Evolutionary conservation across 2,329 filamentous ascomycete species (phyloP).

Genomic region (Ceratocystis alfenasii): DNA sequence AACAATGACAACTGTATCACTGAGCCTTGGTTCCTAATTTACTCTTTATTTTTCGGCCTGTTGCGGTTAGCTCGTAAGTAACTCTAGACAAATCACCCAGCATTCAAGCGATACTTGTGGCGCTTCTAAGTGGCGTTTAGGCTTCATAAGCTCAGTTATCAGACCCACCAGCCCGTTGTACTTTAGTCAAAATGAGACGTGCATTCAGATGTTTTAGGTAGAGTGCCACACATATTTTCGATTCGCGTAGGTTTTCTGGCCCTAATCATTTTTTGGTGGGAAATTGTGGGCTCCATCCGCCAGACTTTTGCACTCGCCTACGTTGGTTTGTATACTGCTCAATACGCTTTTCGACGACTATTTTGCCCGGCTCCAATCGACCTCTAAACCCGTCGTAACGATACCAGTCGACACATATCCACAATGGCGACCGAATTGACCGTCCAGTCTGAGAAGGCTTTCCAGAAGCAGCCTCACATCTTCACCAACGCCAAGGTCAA

Average conservation of each 20-base stretch:
- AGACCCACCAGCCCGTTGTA: slow-evolving; percentile 8
- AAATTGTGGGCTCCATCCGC: slow-evolving; percentile 22
- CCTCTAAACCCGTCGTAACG: slow-evolving; percentile 21
- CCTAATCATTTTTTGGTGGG: slow-evolving; percentile 22
- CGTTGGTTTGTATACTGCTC: slow-evolving; percentile 16
- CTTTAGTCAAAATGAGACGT: background rate
- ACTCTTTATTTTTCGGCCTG: too few species aligned
- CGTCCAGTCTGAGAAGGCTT: slow-evolving; percentile 99
- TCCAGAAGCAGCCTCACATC: slow-evolving; percentile 99
- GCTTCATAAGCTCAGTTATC: background rate
- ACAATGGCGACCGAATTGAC: slow-evolving; percentile 96
- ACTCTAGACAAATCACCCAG: background rate
- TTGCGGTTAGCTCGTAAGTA: too few species aligned
- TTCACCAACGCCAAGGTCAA: slow-evolving; percentile 96
- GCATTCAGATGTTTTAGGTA: background rate
- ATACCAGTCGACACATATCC: slow-evolving; percentile 24
- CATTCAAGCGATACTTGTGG: background rate
- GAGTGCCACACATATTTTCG: slow-evolving; percentile 19
- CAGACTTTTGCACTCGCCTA: slow-evolving; percentile 22
- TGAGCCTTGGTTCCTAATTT: too few species aligned
- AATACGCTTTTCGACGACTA: slow-evolving; percentile 21
- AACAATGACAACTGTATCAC: too few species aligned
- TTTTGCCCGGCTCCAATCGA: slow-evolving; percentile 20
- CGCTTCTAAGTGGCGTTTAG: background rate
- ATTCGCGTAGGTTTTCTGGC: slow-evolving; percentile 20